These are phyloP conservation scores for Zygosaccharomyces kombuchaensis DNA, from an alignment of 805 yeast species.

Conservation along the genomic window DNA sequence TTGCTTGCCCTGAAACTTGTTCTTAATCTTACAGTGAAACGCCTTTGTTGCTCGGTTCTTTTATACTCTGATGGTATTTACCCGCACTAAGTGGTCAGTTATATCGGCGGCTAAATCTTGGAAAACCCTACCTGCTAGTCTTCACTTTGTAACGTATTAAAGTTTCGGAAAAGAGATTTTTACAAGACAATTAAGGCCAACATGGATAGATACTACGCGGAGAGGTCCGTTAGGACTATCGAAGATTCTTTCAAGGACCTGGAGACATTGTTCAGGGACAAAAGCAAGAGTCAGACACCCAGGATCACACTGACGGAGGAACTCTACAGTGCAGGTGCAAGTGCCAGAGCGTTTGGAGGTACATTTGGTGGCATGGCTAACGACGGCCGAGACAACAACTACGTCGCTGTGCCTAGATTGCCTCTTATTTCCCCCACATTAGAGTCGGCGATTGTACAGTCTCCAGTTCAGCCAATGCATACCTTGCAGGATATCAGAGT, in stretches of 20 bases:
- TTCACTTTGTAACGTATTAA: neutral
- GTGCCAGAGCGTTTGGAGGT: neutral
- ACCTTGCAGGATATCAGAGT: neutral
- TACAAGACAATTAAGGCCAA: neutral
- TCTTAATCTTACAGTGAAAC: neutral
- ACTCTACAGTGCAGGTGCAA: neutral
- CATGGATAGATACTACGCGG: neutral
- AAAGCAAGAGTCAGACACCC: neutral
- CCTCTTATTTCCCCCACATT: conserved; percentile 1
- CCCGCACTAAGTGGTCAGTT: neutral
- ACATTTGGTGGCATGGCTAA: neutral
- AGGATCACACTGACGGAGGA: neutral
- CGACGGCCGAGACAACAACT: neutral
- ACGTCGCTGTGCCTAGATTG: neutral
- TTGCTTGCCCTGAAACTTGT: conserved; percentile 1
- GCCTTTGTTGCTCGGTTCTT: neutral
- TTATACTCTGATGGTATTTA: neutral
- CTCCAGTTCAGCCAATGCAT: neutral
- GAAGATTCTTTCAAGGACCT: conserved; percentile 21
- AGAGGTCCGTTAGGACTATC: conserved; percentile 12
- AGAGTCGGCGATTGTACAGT: neutral
- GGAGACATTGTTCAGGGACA: conserved; percentile 7
- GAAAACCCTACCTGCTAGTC: neutral
- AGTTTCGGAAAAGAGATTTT: neutral
- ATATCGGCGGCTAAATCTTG: conserved; percentile 12